These are phyloP conservation scores for Pseudogymnoascus sp. DNA, from an alignment of 2,329 filamentous ascomycete genomes.

Conservation along the genomic window DNA sequence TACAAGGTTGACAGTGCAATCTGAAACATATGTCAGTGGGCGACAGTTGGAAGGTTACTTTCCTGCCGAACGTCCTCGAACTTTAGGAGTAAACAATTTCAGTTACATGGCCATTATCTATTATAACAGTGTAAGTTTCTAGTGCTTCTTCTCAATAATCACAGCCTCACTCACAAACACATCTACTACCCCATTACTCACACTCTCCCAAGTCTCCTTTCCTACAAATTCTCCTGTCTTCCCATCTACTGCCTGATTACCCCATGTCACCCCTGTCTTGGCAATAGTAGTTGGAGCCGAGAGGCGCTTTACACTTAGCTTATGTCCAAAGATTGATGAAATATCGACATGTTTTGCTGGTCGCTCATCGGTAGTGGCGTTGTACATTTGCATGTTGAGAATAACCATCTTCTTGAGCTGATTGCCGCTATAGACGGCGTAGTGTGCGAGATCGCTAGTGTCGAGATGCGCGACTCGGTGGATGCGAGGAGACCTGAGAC, in stretches of 20 bases:
- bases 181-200: neutral
- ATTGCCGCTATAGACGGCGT: neutral
- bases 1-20: too few species aligned
- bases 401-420: neutral
- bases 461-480: neutral
- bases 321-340: neutral
- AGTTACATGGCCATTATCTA: neutral
- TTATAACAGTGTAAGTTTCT: neutral
- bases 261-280: neutral
- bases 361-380: neutral
- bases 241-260: neutral
- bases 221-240: neutral
- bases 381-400: neutral
- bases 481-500: neutral
- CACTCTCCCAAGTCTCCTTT: neutral
- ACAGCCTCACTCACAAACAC: neutral
- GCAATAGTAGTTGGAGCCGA: neutral
- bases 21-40: neutral
- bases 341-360: neutral
- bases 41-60: neutral
- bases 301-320: neutral
- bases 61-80: neutral
- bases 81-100: neutral
- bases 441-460: neutral
- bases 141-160: slow-evolving; percentile 15